Evolutionary conservation across 768 basidiomycete species (phyloP).

Genomic region (Leccinellum rugosiceps): DNA sequence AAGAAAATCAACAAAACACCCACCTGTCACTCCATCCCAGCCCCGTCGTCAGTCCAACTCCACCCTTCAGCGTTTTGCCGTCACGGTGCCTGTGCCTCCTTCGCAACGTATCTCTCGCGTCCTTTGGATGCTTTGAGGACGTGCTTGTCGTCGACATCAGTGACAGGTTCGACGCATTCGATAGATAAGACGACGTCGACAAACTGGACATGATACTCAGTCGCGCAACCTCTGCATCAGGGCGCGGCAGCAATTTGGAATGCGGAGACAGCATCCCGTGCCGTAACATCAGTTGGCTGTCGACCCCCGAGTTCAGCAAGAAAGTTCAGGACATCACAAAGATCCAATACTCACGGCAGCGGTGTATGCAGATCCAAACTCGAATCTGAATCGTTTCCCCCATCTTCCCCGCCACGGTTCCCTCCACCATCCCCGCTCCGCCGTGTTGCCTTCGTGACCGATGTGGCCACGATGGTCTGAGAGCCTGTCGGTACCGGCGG

Average conservation of each 20-base stretch:
- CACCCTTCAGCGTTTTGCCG: constrained; percentile 53
- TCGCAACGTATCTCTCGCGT: constrained; percentile 54
- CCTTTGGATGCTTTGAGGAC: constrained; percentile 39
- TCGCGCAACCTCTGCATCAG: constrained; percentile 14
- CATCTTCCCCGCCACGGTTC: constrained; percentile 20
- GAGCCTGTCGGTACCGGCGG: constrained; percentile 11
- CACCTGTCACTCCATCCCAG: constrained; percentile 75
- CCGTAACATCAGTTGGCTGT: constrained; percentile 61
- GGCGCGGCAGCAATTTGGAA: constrained; percentile 54
- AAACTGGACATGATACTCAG: constrained; percentile 26
- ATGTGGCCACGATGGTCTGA: neutral
- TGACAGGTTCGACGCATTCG: constrained; percentile 24
- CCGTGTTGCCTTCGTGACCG: neutral
- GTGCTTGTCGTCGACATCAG: constrained; percentile 22
- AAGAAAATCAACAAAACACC: constrained; percentile 15
- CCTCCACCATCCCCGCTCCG: constrained; percentile 1
- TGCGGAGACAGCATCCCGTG: constrained; percentile 64
- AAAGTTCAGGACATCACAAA: neutral
- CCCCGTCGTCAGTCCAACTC: constrained; percentile 68
- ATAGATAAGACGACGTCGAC: constrained; percentile 26
- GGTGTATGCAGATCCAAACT: constrained; percentile 69
- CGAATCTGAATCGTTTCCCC: constrained; percentile 52
- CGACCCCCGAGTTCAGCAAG: neutral
- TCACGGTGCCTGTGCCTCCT: constrained; percentile 61
- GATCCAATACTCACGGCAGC: constrained; percentile 50